phyloP scores from a whole-genome alignment of 2,329 filamentous ascomycete species.

The Calycina herbarum region DNA sequence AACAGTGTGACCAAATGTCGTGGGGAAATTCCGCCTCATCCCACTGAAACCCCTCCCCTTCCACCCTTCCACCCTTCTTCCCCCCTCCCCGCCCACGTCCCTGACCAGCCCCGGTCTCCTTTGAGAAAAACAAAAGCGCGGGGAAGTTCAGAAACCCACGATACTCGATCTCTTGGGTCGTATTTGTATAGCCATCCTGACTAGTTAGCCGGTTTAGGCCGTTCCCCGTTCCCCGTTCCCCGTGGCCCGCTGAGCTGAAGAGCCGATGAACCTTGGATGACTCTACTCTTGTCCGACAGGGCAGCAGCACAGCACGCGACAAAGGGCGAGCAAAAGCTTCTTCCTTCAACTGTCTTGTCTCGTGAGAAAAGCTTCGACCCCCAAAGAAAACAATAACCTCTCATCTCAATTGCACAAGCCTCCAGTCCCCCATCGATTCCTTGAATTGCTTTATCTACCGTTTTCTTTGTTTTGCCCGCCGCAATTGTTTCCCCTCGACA shows the following conservation, averaged over 20 bases:
- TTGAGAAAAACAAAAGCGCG: background rate
- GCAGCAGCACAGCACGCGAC: background rate
- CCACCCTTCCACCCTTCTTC: background rate
- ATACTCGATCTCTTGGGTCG: background rate
- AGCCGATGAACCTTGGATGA: background rate
- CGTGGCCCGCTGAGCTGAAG: background rate
- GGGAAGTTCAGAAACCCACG: background rate
- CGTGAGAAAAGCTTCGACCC: background rate
- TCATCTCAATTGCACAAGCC: background rate
- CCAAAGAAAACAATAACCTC: background rate
- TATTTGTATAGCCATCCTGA: background rate
- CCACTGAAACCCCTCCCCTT: background rate
- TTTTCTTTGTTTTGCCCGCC: conserved; percentile 2
- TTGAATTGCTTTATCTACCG: background rate
- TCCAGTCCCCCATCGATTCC: background rate
- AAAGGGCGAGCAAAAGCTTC: conserved; percentile 3
- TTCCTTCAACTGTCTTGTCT: background rate
- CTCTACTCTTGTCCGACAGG: background rate
- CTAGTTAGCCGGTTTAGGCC: background rate
- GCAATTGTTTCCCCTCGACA: background rate
- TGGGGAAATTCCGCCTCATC: conserved; percentile 1
- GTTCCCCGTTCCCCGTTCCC: background rate
- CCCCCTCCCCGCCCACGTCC: background rate
- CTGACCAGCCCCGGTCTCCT: background rate
- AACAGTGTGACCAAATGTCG: background rate